phyloP scores from a whole-genome alignment of 164 flowering plant genomes.

The Stephania cephalantha region DNA sequence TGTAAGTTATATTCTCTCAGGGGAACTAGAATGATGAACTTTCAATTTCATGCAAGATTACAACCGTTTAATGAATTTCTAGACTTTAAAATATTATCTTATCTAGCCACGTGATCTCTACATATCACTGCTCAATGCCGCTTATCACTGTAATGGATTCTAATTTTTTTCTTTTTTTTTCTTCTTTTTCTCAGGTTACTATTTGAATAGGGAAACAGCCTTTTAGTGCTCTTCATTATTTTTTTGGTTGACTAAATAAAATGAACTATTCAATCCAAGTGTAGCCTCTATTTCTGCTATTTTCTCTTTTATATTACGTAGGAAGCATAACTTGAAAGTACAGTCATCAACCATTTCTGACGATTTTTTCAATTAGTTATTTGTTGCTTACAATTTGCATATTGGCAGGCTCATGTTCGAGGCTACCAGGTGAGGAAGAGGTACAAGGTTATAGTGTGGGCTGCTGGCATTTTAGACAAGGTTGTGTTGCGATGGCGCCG shows the following conservation, averaged over 20 bases:
- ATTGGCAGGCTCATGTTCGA: constrained; percentile 83
- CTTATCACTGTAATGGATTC: background rate
- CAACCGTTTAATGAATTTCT: background rate
- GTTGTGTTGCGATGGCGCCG: constrained; percentile 80
- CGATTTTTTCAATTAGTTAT: too few relatives aligned
- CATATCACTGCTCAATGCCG: background rate
- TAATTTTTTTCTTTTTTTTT: background rate
- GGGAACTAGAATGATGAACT: background rate
- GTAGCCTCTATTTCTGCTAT: background rate
- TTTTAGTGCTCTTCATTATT: background rate
- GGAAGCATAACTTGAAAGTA: background rate
- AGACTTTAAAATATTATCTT: too few relatives aligned
- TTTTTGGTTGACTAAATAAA: too few relatives aligned
- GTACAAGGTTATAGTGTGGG: constrained; percentile 73
- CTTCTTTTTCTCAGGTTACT: background rate
- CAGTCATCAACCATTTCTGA: background rate
- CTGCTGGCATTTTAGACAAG: constrained; percentile 82
- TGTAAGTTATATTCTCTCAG: too few relatives aligned
- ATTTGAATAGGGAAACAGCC: background rate
- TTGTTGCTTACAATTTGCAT: background rate
- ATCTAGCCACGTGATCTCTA: background rate
- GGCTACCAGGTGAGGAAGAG: constrained; percentile 84
- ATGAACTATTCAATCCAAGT: background rate
- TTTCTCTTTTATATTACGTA: background rate
- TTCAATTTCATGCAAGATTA: background rate